Evolutionary conservation across 768 basidiomycete genomes (phyloP).

Genomic region (Naganishia friedmannii): DNA sequence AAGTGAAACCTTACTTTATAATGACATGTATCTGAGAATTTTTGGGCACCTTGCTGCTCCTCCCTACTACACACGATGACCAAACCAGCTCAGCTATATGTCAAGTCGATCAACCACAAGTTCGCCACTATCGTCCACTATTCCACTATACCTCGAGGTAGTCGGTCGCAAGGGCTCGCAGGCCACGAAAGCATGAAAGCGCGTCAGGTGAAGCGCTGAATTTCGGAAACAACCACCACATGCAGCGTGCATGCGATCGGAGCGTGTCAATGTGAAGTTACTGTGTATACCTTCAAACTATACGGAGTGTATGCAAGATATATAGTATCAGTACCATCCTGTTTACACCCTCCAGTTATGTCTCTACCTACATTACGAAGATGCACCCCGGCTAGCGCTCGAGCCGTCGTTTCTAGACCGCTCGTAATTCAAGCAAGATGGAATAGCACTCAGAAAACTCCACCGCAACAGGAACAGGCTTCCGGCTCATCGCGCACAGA

Average conservation of each 20-base stretch:
- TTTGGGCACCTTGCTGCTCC: no score
- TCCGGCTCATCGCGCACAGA: constrained; percentile 16
- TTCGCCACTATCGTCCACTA: no score
- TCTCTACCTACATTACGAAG: neutral
- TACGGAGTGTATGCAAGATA: neutral
- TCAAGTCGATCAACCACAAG: no score
- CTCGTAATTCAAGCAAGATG: constrained; percentile 6
- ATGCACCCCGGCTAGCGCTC: neutral
- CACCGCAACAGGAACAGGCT: neutral
- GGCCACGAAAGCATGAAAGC: neutral
- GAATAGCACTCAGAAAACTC: constrained; percentile 10
- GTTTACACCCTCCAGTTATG: neutral
- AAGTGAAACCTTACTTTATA: no score
- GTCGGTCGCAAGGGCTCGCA: neutral
- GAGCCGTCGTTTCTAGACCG: neutral
- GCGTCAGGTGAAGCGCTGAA: neutral
- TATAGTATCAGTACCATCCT: neutral
- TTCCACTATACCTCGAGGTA: neutral
- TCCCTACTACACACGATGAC: no score
- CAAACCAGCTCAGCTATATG: no score
- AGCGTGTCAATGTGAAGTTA: neutral
- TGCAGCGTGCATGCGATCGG: neutral
- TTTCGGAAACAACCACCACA: neutral
- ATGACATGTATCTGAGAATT: no score
- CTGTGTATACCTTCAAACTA: neutral